These are phyloP conservation scores for Globisporangium sylvaticum DNA, from an alignment of 352 stramenopile genomes.

Conservation along the genomic window DNA sequence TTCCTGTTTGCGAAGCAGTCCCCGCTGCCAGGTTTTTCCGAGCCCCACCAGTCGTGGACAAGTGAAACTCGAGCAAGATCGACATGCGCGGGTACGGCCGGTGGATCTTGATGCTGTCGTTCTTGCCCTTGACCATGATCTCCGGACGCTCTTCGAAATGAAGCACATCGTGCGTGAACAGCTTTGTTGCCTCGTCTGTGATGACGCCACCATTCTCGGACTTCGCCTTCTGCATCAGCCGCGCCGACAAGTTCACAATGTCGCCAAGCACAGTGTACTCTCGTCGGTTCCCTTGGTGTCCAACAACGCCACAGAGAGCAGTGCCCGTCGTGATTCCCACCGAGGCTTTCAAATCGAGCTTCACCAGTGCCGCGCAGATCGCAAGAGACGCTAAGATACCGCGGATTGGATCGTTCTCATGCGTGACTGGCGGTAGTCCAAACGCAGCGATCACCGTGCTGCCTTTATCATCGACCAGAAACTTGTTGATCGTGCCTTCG, in stretches of 20 bases:
- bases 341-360: conserved; percentile 73
- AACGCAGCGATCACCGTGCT: conserved; percentile 93
- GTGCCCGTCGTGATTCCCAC: conserved; percentile 91
- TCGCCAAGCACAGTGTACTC: conserved; percentile 94
- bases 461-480: conserved; percentile 94
- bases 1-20: not conserved
- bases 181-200: conserved; percentile 85
- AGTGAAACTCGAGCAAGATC: conserved; percentile 68
- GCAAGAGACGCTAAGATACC: conserved; percentile 87
- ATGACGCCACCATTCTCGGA: conserved; percentile 82
- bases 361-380: conserved; percentile 70
- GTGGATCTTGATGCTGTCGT: conserved; percentile 88
- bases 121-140: conserved; percentile 93
- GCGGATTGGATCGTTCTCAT: conserved; percentile 90
- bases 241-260: conserved; percentile 91
- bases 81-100: conserved; percentile 86
- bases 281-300: conserved; percentile 84
- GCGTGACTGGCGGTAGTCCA: conserved; percentile 87
- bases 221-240: conserved; percentile 91
- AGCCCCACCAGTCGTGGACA: conserved; percentile 29
- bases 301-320: conserved; percentile 91
- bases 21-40: conserved; percentile 11
- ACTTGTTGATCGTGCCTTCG: conserved; percentile 95
- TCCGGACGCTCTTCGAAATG: conserved; percentile 86
- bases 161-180: conserved; percentile 78